Base-by-base conservation (phyloP, 192 early-diverging fungal species). In the Coemansia sp. region DNA sequence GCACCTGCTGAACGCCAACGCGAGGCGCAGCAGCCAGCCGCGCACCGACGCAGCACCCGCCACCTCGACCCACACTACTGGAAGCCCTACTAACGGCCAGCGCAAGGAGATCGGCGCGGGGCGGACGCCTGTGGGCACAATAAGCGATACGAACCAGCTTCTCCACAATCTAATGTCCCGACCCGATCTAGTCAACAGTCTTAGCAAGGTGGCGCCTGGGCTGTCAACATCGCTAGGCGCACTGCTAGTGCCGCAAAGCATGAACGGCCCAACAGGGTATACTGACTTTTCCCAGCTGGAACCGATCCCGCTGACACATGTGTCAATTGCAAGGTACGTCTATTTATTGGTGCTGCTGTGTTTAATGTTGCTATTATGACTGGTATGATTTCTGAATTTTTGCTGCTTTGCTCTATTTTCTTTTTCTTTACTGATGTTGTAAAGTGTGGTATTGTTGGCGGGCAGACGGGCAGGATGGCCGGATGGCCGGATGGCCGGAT, bases 291-390 rank as follows among this genome's bases (percentile, higher is more conserved):
- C 58, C 34, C 58, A 60, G 58, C 30, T 65, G 20, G 69, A 72
- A 30, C 69, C 69, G 27, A 58, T 72, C 29, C 58, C 62, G 14
- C 36, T 72, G 50, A 58, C 58, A 1, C 41, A 65, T 14, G 58
- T 45, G 26, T 72, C 69, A 10, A 61, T 72, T 29, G 15, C 58
- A 42, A 72, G 58, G 69, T 72, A 72, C 61, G 69, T 55, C 26
- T 6, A 5, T 9, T 9, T n/a, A n/a, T n/a, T n/a, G n/a, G n/a
- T n/a, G n/a, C n/a, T n/a, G n/a, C n/a, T n/a, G n/a, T n/a, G n/a
- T 41, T 4, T 41, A 9, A 33, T 9, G 32, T 33, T 33, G 32
- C 13, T 33, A 13, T 9, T 33, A 9, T 38, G 13, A 38, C 36
- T 13, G 19, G 14, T 38, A 17, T 38, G 14, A 8, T 4, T 38